Evolutionary conservation across 768 basidiomycete species (phyloP).

Genomic region (Leccinum variicolor): DNA sequence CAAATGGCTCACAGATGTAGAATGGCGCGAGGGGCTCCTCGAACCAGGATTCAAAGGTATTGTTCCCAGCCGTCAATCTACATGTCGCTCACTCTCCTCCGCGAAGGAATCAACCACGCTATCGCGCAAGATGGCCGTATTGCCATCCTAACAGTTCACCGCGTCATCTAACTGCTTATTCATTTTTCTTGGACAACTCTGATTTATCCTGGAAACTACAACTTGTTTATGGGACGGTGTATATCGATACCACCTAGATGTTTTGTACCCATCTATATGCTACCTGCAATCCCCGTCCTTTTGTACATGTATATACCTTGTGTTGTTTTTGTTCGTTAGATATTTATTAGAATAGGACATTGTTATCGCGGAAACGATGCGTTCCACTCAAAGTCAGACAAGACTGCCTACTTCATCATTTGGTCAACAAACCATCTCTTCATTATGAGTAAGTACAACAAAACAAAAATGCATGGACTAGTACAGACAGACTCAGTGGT

Average conservation of each 20-base stretch:
- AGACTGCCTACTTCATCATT: no score
- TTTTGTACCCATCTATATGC: conserved; percentile 2
- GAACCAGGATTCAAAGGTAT: conserved; percentile 65
- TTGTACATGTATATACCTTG: conserved; percentile 11
- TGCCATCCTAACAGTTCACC: conserved; percentile 69
- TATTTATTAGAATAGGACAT: background rate
- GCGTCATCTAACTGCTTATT: conserved; percentile 31
- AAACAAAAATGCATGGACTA: conserved; percentile 12
- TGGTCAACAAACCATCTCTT: conserved; percentile 2
- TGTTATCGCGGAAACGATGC: background rate
- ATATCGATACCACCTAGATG: conserved; percentile 11
- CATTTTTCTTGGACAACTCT: background rate
- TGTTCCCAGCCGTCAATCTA: conserved; percentile 3
- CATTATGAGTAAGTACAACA: conserved; percentile 11
- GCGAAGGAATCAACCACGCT: conserved; percentile 72
- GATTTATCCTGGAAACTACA: background rate
- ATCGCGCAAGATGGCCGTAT: conserved; percentile 79
- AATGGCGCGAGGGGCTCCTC: conserved; percentile 70
- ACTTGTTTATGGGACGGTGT: conserved; percentile 3
- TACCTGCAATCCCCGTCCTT: conserved; percentile 1
- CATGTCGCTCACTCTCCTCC: background rate
- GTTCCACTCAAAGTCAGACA: no score
- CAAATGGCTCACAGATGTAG: conserved; percentile 75
- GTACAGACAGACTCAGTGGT: conserved; percentile 12
- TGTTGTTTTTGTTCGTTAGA: conserved; percentile 1